A percentile compares a stretch with the other conserved stretches of the same genome.
phyloP scores from a whole-genome alignment of 768 basidiomycete species.

The Hypsizygus marmoreus region DNA sequence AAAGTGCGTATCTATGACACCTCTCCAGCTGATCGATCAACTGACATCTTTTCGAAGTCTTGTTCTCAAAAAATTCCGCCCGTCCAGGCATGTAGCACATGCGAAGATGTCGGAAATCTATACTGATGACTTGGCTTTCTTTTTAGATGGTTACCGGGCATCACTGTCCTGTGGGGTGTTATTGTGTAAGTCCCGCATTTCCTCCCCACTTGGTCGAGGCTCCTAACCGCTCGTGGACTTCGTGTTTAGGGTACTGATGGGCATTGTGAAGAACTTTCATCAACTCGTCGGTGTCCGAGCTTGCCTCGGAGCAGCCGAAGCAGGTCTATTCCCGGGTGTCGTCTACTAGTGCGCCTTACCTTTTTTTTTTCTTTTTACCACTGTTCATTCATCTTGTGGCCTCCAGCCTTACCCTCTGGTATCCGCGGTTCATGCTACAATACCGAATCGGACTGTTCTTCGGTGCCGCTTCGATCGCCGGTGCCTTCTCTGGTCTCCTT shows the following conservation, averaged over 20 bases:
- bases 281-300: slow-evolving; percentile 60
- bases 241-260: slow-evolving; percentile 56
- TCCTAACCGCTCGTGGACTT: too few species aligned
- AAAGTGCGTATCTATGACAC: slow-evolving; percentile 45
- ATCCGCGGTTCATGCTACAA: slow-evolving; percentile 62
- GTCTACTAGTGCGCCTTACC: slow-evolving; percentile 59
- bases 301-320: slow-evolving; percentile 66
- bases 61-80: slow-evolving; percentile 63
- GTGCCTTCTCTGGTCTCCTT: slow-evolving; percentile 10
- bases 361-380: background rate
- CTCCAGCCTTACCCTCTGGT: slow-evolving; percentile 64
- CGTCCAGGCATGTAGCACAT: slow-evolving; percentile 49
- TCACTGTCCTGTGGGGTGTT: slow-evolving; percentile 70
- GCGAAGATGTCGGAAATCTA: too few species aligned
- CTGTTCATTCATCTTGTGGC: background rate
- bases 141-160: slow-evolving; percentile 62
- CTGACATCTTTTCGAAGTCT: slow-evolving; percentile 32
- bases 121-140: slow-evolving; percentile 5
- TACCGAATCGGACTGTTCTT: slow-evolving; percentile 50
- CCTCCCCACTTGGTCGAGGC: too few species aligned
- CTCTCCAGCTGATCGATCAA: background rate
- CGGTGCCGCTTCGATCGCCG: background rate
- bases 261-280: slow-evolving; percentile 65
- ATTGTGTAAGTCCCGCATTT: slow-evolving; percentile 64
- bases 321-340: slow-evolving; percentile 73